These are phyloP conservation scores for Pinus tabuliformis DNA, from an alignment of 75 land plant species.

Conservation along the genomic window DNA sequence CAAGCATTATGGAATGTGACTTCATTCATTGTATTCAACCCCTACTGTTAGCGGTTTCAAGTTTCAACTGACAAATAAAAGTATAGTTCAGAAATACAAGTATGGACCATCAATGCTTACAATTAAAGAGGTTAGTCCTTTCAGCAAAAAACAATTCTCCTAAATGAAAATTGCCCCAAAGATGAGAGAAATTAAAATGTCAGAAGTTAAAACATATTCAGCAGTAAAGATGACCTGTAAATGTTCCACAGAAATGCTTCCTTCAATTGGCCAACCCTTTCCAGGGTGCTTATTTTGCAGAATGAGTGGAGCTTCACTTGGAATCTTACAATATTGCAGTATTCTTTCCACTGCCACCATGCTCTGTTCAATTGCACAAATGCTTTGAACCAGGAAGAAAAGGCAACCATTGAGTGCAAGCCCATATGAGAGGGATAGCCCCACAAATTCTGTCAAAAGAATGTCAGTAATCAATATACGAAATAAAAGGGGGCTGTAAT, in stretches of 20 bases:
- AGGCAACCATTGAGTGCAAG: conserved; percentile 37
- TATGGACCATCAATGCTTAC: not conserved
- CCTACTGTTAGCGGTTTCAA: not conserved
- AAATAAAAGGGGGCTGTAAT: not conserved
- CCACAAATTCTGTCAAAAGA: conserved; percentile 70
- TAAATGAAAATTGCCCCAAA: not conserved
- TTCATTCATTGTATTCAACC: not conserved
- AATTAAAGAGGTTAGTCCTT: not conserved
- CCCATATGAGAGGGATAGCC: conserved; percentile 90
- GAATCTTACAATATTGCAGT: not conserved
- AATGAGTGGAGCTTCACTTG: not conserved
- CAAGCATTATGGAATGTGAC: not conserved
- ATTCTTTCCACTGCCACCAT: not conserved
- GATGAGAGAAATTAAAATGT: not conserved
- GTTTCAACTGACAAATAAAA: not conserved
- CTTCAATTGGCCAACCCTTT: not conserved
- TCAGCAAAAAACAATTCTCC: not conserved
- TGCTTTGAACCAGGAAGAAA: not conserved
- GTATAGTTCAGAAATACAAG: not conserved
- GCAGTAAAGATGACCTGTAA: conserved; percentile 34
- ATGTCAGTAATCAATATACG: not conserved
- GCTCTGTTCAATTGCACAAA: not conserved
- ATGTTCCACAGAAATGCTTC: not conserved
- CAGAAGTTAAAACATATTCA: not conserved
- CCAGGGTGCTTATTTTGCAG: not conserved